These are phyloP conservation scores for Lentithecium fluviatile DNA, from an alignment of 495 filamentous ascomycete genomes.

Conservation along the genomic window DNA sequence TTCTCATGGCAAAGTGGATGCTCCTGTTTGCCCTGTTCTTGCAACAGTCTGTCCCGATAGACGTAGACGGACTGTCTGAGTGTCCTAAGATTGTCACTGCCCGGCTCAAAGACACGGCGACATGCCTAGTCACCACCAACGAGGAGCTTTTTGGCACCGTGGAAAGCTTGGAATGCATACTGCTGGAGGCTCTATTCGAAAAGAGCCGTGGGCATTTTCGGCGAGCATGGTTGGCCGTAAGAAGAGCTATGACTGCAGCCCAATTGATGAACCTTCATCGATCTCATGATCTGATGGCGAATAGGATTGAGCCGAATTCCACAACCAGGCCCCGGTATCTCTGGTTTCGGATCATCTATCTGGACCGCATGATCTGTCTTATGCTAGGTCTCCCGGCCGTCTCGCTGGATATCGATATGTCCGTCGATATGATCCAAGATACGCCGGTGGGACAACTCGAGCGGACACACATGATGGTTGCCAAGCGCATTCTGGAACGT, in stretches of 20 bases:
- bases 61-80: slow-evolving; percentile 7
- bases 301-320: not conserved
- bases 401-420: slow-evolving; percentile 29
- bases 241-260: slow-evolving; percentile 14
- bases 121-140: slow-evolving; percentile 11
- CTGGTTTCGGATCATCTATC: slow-evolving; percentile 41
- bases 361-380: slow-evolving; percentile 42
- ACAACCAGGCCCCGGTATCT: slow-evolving; percentile 31
- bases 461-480: slow-evolving; percentile 28
- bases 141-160: slow-evolving; percentile 14
- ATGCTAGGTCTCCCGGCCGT: slow-evolving; percentile 43
- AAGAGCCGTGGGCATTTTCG: slow-evolving; percentile 14
- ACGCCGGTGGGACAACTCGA: slow-evolving; percentile 33
- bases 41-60: not conserved
- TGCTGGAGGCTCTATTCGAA: slow-evolving; percentile 24
- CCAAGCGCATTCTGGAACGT: slow-evolving; percentile 11
- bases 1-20: slow-evolving; percentile 19
- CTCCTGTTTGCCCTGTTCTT: slow-evolving; percentile 7
- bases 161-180: slow-evolving; percentile 17
- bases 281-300: not conserved
- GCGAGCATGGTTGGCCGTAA: slow-evolving; percentile 12
- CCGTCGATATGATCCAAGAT: not conserved
- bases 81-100: slow-evolving; percentile 7
- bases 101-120: slow-evolving; percentile 6
- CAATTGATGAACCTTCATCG: slow-evolving; percentile 28